Evolutionary conservation across 345 rosid species (phyloP).

Genomic region (Litchi chinensis): DNA sequence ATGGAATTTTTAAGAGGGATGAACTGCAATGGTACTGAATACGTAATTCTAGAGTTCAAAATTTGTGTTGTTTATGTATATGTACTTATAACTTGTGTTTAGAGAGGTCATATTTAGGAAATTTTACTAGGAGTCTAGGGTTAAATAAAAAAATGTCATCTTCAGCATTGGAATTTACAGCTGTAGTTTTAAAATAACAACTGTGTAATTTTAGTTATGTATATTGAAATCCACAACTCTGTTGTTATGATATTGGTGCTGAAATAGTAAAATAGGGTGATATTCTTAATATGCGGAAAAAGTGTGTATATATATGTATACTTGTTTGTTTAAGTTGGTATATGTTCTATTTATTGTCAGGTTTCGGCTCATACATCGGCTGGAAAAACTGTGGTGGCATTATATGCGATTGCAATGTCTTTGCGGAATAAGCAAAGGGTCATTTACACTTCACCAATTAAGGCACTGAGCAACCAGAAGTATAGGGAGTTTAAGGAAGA

Average conservation of each 20-base stretch:
- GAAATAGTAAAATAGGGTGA: neutral
- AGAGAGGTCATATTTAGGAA: neutral
- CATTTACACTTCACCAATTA: slow-evolving; percentile 92
- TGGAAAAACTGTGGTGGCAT: slow-evolving; percentile 95
- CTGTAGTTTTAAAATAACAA: neutral
- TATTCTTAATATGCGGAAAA: neutral
- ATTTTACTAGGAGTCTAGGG: no score
- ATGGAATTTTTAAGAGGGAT: neutral
- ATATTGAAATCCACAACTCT: neutral
- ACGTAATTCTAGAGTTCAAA: neutral
- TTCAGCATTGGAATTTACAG: neutral
- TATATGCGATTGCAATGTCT: slow-evolving; percentile 96
- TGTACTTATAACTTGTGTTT: no score
- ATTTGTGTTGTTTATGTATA: neutral
- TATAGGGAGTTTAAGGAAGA: slow-evolving; percentile 96
- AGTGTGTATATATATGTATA: neutral
- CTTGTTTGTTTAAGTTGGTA: neutral
- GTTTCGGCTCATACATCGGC: slow-evolving; percentile 99
- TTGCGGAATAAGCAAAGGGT: slow-evolving; percentile 84
- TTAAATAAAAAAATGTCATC: neutral
- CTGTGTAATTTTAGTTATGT: neutral
- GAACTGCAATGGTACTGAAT: neutral
- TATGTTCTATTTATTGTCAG: slow-evolving; percentile 32
- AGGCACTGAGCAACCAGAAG: slow-evolving; percentile 96
- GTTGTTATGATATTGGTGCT: neutral